Evolutionary conservation across 257 asterid genomes (phyloP), one percentile per base, ranked within the genome.

Genomic region (Primulina tabacum): DNA sequence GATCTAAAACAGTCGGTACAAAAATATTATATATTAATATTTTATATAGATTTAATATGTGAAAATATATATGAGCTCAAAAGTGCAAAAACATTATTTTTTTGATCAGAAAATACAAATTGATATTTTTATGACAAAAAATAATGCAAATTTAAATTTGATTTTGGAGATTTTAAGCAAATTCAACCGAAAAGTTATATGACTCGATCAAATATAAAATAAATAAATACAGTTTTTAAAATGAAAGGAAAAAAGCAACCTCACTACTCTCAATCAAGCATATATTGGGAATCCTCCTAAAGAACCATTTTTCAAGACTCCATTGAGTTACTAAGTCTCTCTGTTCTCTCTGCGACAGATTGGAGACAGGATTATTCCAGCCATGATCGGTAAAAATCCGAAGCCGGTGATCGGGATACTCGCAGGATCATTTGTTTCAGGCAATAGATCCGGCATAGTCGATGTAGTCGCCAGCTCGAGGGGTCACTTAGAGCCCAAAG

Each of bases 341-440:
- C 8, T 28, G 32, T 29, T 69, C 59, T 57, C 52, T 29, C 67
- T 29, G 6, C 62, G 43, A n/a, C 58, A 50, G 5, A 26, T 33
- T 11, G 35, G 20, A 57, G 50, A 64, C 60, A 64, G 35, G 14
- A 24, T 37, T 20, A 18, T 5, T 7, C 57, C 0, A 64, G 71
- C 63, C 79, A 89, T 91, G 97, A 53, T 91, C 28, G 81, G 91
- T n/a, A 86, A 83, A 26, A 79, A 84, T 34, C 76, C 91, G 9
- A 82, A 72, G 28, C 95, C 89, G 68, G 79, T 85, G 80, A 73
- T 87, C 72, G 89, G 82, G 50, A 82, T 82, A 29, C 78, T 88
- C 28, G 64, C 90, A 71, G 85, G 87, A 29, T 74, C 82, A 7
- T 43, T 66, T 16, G 52, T 77, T 64, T 78, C 89, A 6, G 82